Base-by-base conservation (phyloP, 306 rosid genomes). In the Mimosa pudica region DNA sequence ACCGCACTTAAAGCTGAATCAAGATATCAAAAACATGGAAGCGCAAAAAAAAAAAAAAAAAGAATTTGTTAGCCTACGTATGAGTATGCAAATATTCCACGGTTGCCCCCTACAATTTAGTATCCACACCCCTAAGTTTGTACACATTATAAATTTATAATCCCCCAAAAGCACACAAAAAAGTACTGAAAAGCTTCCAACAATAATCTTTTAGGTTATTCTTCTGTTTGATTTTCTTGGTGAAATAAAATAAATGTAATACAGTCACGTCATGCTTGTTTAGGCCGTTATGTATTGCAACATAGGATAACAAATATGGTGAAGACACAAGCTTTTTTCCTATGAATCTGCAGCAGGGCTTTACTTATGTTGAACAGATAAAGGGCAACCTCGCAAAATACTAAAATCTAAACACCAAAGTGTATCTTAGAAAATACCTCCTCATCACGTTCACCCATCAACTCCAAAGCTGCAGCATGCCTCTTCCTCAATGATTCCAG, bases 381-480 rank as follows among this genome's bases (percentile, higher is more conserved):
- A 41, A 41, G n/a, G 69, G 42, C 75, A 73, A 46, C 30, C 30
- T 24, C 36, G 42, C 48, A 24, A 24, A 24, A 24, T 24, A 24
- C 30, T 24, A 66, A 38, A 38, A 38, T 38, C 73, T 20, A 24
- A 75, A 71, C 79, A 38, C 45, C 67, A 66, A 70, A 66, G 60
- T 73, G n/a, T 7, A 12, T 8, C 52, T 20, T 5, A 18, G 35
- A 77, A 35, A 46, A 30, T 75, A 47, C 66, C 67, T 67, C 80
- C 74, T 90, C 97, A 63, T 92, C 94, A 51, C 97, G 94, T 89
- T 92, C 97, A 7, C 97, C 97, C 97, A 92, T 92, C 75, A 92
- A 88, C 86, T 92, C 97, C 84, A 92, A 75, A 2, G 97, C 94
- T 76, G 97, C 86, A 77, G 92, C 83, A 84, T 92, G 97, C 79